Percentiles rank a stretch among this genome's conserved stretches.
Evolutionary conservation across 345 rosid genomes (phyloP).

Genomic region (Geranium brycei): DNA sequence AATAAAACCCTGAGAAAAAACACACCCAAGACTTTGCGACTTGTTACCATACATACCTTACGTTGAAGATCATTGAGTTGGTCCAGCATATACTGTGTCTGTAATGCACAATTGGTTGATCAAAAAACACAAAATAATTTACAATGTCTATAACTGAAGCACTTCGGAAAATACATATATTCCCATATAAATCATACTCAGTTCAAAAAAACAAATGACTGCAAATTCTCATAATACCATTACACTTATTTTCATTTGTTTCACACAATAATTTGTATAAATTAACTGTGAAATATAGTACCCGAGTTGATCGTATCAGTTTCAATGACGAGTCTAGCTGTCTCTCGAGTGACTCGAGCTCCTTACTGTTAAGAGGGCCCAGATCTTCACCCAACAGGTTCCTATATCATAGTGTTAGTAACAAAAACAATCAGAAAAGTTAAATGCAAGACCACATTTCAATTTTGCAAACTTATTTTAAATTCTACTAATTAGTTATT

Average conservation of each 20-base stretch:
- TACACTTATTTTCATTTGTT: not conserved
- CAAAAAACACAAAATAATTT: no score
- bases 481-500: no score
- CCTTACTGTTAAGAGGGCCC: conserved; percentile 71
- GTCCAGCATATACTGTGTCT: conserved; percentile 90
- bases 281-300: conserved; percentile 13
- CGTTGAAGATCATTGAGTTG: conserved; percentile 88
- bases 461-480: not conserved
- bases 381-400: conserved; percentile 92
- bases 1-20: not conserved
- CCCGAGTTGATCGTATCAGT: conserved; percentile 81
- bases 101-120: not conserved
- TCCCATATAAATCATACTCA: no score
- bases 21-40: not conserved
- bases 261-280: not conserved
- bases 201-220: no score
- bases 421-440: not conserved
- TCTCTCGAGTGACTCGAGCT: conserved; percentile 87
- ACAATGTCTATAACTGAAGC: no score
- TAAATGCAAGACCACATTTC: not conserved
- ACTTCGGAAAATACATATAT: no score
- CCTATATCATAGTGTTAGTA: conserved; percentile 20
- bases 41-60: conserved; percentile 30
- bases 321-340: conserved; percentile 87
- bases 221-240: no score